phyloP scores from a whole-genome alignment of 2,329 filamentous ascomycete species.

The Fusarium chlamydosporum region DNA sequence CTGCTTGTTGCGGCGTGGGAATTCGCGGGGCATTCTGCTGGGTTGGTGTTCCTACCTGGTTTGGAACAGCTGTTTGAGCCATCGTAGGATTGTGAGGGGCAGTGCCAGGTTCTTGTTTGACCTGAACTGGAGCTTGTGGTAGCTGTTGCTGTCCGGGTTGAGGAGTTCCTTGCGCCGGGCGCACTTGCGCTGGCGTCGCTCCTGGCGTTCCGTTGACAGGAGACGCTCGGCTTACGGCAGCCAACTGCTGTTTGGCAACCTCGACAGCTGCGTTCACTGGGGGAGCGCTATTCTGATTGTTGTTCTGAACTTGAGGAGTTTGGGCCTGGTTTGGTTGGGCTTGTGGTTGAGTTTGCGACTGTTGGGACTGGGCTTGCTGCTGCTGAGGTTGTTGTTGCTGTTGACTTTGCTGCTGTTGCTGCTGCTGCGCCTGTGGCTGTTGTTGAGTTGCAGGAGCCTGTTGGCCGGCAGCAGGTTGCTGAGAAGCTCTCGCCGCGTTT shows the following conservation, averaged over 20 bases:
- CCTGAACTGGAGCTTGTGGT: constrained; percentile 43
- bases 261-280: constrained; percentile 62
- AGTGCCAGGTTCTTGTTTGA: constrained; percentile 56
- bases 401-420: constrained; percentile 36
- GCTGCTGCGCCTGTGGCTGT: constrained; percentile 40
- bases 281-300: constrained; percentile 53
- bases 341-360: constrained; percentile 40
- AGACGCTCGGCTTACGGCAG: constrained; percentile 50
- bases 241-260: constrained; percentile 60
- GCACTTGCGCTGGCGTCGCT: constrained; percentile 48
- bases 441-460: constrained; percentile 33
- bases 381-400: constrained; percentile 26
- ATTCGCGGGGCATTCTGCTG: constrained; percentile 64
- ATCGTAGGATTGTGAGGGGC: constrained; percentile 65
- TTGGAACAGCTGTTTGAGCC: constrained; percentile 56
- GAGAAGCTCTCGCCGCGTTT: constrained; percentile 40
- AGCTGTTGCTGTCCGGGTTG: constrained; percentile 47
- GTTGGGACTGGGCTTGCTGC: constrained; percentile 35
- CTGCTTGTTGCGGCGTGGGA: constrained; percentile 66
- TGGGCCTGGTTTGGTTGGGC: constrained; percentile 39
- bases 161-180: constrained; percentile 47
- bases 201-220: constrained; percentile 51
- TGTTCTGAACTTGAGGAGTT: constrained; percentile 44
- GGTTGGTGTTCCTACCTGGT: constrained; percentile 62
- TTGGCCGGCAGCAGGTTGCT: constrained; percentile 46